These are phyloP conservation scores for Xylaria intraflava DNA, from an alignment of 495 filamentous ascomycete species.

Conservation along the genomic window DNA sequence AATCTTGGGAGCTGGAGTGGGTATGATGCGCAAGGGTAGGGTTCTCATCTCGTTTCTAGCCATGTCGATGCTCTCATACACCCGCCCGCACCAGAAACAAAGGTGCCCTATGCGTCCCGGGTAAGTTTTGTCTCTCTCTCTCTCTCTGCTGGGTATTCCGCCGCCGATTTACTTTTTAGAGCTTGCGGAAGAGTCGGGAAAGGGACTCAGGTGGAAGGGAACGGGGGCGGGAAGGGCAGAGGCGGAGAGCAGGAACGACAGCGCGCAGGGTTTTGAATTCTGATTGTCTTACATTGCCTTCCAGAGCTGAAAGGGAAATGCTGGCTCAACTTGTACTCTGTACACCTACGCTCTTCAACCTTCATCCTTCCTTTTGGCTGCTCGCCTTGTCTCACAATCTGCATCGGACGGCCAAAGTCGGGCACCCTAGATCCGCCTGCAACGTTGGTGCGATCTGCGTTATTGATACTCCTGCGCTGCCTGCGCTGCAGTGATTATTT, in stretches of 20 bases:
- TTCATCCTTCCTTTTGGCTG: constrained; percentile 6
- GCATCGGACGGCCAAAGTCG: constrained; percentile 7
- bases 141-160: neutral
- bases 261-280: neutral
- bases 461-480: constrained; percentile 6
- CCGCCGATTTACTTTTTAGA: neutral
- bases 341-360: constrained; percentile 1
- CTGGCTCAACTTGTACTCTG: neutral
- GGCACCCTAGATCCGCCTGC: constrained; percentile 10
- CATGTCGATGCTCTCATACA: constrained; percentile 13
- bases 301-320: neutral
- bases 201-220: neutral
- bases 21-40: constrained; percentile 18
- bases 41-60: constrained; percentile 11
- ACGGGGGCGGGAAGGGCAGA: neutral
- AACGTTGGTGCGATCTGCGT: constrained; percentile 10
- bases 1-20: constrained; percentile 25
- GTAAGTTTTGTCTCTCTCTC: constrained; percentile 2
- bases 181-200: too few relatives aligned
- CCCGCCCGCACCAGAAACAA: neutral
- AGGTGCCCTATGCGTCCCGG: neutral
- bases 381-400: constrained; percentile 12
- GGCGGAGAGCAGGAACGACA: neutral
- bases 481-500: constrained; percentile 1
- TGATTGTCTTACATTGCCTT: neutral